A percentile compares a stretch with the other conserved stretches of the same genome.
These are phyloP conservation scores for Populus ilicifolia DNA, from an alignment of 345 rosid genomes.

Conservation along the genomic window DNA sequence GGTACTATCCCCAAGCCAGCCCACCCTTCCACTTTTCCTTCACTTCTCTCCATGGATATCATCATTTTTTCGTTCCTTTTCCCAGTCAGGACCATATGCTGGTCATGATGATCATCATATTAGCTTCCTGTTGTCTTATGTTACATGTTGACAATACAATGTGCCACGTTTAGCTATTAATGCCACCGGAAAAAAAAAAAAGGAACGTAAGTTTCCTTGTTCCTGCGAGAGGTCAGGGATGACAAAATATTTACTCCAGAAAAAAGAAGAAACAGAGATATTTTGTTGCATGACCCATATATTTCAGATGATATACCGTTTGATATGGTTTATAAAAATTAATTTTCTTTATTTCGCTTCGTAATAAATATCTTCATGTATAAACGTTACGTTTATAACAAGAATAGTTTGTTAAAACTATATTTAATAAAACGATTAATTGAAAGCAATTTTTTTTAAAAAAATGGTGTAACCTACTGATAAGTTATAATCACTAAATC, in stretches of 20 bases:
- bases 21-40: neutral
- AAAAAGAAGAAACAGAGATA: too few relatives aligned
- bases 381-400: too few relatives aligned
- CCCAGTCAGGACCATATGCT: neutral
- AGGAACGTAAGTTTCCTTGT: neutral
- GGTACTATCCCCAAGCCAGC: slow-evolving; percentile 22
- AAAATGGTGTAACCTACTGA: too few relatives aligned
- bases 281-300: too few relatives aligned
- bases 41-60: neutral
- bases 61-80: neutral
- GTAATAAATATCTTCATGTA: too few relatives aligned
- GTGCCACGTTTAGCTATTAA: neutral
- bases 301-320: too few relatives aligned
- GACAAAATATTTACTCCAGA: neutral
- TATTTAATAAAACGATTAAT: too few relatives aligned
- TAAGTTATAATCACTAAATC: too few relatives aligned
- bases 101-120: slow-evolving; percentile 4
- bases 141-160: neutral
- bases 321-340: too few relatives aligned
- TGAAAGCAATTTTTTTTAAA: too few relatives aligned
- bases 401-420: too few relatives aligned
- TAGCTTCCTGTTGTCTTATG: slow-evolving; percentile 3
- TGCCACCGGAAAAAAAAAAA: neutral
- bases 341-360: neutral
- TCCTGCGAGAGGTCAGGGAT: neutral